Base-by-base conservation (phyloP, 352 stramenopile genomes). In the Pythium myriotylum region DNA sequence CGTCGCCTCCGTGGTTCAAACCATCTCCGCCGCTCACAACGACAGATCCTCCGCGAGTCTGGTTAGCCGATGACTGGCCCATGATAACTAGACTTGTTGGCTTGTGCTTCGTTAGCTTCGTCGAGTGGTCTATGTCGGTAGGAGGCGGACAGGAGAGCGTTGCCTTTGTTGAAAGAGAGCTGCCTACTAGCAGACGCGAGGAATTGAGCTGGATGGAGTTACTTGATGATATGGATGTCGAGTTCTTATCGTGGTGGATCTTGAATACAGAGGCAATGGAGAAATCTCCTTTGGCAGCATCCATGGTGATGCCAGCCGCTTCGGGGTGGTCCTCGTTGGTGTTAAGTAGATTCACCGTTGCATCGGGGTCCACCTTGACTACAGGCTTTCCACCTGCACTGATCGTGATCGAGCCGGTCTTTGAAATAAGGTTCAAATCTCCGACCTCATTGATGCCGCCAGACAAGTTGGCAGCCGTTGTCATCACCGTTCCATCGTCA, bases 401-500 rank as follows among this genome's bases (percentile, higher is more conserved):
- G 37, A 84, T 61, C 19, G 86, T 59, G 0, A 94, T 76, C 10
- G 78, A 72, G n/a, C 83, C 85, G 8, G 73, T 77, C 43, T 77
- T 75, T 10, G 82, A 92, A 2, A 90, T 80, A 4, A 94, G 59
- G 50, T 94, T 94, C 24, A 94, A 47, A 35, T 92, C 83, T 1
- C 85, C 83, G 8, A 81, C 65, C 53, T 90, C 79, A 43, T 85
- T 89, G n/a, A 92, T 70, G 8, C 85, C 81, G n/a, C 83, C 83
- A 8, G 81, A 88, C 48, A 84, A 77, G 37, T 91, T 89, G 6
- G 81, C 83, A 10, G 85, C 85, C 5, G 83, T 92, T 5, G 85
- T 92, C 85, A 92, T 94, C 22, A 86, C 67, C 1, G 81, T 88
- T 1, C 81, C 85, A 47, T 94, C 85, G 9, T 82, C 66, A 58